Percentiles rank a stretch among this genome's conserved stretches.
Evolutionary conservation across 164 flowering plant species (phyloP).

Genomic region (Santalum album): DNA sequence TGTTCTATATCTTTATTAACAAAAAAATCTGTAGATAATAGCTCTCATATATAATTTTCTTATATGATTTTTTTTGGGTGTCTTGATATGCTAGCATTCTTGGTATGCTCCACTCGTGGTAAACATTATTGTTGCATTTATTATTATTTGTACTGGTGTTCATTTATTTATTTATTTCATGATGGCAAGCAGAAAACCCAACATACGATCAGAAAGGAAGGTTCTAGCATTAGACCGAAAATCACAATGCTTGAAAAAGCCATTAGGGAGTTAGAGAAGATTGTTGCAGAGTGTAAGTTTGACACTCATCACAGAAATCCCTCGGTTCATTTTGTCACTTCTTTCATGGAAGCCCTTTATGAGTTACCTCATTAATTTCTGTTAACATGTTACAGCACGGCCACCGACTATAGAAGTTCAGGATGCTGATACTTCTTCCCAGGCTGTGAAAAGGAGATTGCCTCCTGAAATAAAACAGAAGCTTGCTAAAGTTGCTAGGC

Average conservation of each 20-base stretch:
- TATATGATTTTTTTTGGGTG: too few species aligned
- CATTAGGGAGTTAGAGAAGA: conserved; percentile 76
- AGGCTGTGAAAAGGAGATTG: conserved; percentile 80
- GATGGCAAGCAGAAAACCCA: conserved; percentile 42
- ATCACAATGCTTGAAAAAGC: conserved; percentile 77
- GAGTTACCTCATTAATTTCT: conserved; percentile 6
- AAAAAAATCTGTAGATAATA: too few species aligned
- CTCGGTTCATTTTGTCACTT: neutral
- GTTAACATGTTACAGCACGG: conserved; percentile 50
- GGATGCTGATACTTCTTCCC: conserved; percentile 67
- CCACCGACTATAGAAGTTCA: conserved; percentile 64
- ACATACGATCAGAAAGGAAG: conserved; percentile 45
- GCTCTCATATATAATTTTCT: too few species aligned
- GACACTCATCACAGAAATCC: neutral
- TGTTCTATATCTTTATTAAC: too few species aligned
- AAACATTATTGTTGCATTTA: neutral
- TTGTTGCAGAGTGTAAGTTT: conserved; percentile 79
- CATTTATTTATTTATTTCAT: neutral
- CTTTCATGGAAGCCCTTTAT: conserved; percentile 1
- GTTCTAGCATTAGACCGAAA: conserved; percentile 58
- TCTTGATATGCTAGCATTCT: too few species aligned
- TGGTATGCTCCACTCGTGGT: too few species aligned
- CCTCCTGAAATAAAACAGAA: conserved; percentile 86
- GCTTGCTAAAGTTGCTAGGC: conserved; percentile 96
- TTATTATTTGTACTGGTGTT: neutral